Conservation (phyloP, 1,284 basidiomycete species). For the Termitomyces sp. region DNA sequence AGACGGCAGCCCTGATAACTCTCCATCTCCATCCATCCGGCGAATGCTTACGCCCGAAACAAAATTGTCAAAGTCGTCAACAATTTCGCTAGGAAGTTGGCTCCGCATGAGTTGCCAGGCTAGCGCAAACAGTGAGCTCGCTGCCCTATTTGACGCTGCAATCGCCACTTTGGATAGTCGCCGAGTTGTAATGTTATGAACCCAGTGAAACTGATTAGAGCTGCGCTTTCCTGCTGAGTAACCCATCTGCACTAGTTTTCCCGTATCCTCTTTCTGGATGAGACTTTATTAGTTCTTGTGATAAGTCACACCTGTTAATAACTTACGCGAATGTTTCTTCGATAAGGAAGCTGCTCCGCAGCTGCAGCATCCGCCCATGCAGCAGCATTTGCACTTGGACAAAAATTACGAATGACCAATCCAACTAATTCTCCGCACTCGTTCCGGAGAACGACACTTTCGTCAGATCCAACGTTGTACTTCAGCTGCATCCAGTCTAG, state of each 20-base stretch:
- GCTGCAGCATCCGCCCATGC: background rate
- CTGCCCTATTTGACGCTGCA: conserved; percentile 6
- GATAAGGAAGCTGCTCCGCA: no score
- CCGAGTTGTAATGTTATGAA: conserved; percentile 5
- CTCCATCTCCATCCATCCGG: conserved; percentile 11
- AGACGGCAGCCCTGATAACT: background rate
- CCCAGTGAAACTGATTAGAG: conserved; percentile 11
- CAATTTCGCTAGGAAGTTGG: conserved; percentile 10
- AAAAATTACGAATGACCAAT: background rate
- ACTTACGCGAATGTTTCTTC: no score
- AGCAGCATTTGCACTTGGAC: background rate
- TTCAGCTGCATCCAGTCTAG: background rate
- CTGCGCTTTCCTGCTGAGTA: conserved; percentile 14
- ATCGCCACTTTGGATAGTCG: background rate
- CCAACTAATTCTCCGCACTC: background rate
- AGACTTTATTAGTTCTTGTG: no score
- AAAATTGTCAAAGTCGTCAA: conserved; percentile 13
- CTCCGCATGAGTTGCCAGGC: conserved; percentile 14
- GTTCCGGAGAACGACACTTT: background rate
- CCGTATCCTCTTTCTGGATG: conserved; percentile 16
- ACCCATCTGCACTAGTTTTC: conserved; percentile 12
- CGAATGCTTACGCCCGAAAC: background rate
- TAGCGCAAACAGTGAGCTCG: conserved; percentile 12
- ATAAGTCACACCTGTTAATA: no score
- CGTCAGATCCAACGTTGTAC: background rate